Percentiles rank a stretch among this genome's conserved stretches.
These are phyloP conservation scores for Phalaenopsis aphrodite DNA, from an alignment of 106 monocot genomes.

Conservation along the genomic window DNA sequence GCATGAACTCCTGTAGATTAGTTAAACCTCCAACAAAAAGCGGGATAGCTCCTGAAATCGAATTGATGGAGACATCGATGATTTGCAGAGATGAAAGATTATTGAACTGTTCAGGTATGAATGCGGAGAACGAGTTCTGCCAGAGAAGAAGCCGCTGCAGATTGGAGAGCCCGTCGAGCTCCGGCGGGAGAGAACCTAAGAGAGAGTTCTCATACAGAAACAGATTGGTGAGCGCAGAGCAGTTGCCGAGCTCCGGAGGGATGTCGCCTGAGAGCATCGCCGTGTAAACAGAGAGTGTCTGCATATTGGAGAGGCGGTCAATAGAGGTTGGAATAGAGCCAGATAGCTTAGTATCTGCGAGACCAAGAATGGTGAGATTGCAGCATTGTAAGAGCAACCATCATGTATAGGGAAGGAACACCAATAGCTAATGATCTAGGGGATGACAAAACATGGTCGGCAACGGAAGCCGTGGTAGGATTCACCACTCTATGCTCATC, in stretches of 20 bases:
- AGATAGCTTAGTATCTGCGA: constrained; percentile 80
- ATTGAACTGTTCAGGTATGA: constrained; percentile 61
- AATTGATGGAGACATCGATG: constrained; percentile 88
- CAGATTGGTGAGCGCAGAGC: constrained; percentile 48
- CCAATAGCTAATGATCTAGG: too few relatives aligned
- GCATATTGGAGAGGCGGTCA: constrained; percentile 47
- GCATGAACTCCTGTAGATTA: constrained; percentile 62
- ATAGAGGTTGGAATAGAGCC: constrained; percentile 58
- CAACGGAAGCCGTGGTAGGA: too few relatives aligned
- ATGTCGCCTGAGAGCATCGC: constrained; percentile 70
- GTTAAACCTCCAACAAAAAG: constrained; percentile 37
- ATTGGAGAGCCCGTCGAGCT: constrained; percentile 43
- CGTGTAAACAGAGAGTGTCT: constrained; percentile 79
- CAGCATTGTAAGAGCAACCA: constrained; percentile 45
- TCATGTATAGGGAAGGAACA: too few relatives aligned
- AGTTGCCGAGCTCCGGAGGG: constrained; percentile 73
- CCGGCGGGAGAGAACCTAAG: constrained; percentile 54
- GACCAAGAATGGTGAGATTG: constrained; percentile 63
- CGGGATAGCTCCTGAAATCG: constrained; percentile 86
- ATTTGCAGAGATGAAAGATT: constrained; percentile 48
- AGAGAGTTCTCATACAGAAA: constrained; percentile 91
- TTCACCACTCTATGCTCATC: too few relatives aligned
- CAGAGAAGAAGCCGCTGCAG: constrained; percentile 76
- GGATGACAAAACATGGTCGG: too few relatives aligned
- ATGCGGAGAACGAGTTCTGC: constrained; percentile 71